Evolutionary conservation across 768 basidiomycete genomes (phyloP), one percentile per base, ranked within the genome.

Genomic region (Strobilomyces dryophilus): DNA sequence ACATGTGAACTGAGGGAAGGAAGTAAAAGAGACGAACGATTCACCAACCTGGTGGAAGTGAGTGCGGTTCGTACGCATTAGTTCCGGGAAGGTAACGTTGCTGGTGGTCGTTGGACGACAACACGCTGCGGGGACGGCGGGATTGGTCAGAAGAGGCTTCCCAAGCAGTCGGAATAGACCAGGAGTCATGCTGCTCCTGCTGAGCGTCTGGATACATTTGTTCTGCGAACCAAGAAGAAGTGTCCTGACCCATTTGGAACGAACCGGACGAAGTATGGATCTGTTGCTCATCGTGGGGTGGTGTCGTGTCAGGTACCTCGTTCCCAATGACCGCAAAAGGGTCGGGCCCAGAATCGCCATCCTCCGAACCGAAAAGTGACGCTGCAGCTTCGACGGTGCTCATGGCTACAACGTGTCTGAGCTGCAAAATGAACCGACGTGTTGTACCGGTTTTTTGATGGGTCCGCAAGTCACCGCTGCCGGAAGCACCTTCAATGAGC

Each of bases 321-420:
- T 73, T 69, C 43, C 81, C 83, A 56, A 85, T 75, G 50, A 76
- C 71, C 55, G 84, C 79, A 72, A 87, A 87, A 48, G 80, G 80
- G 71, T 88, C 85, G 31, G 78, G 74, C 17, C 72, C 73, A 47
- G 80, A 63, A 64, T 89, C 85, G 35, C 58, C 59, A 31, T 80
- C 80, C 48, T 80, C 79, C 47, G 79, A 71, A 56, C 83, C 87
- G 75, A 92, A 92, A 43, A 92, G 84, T 52, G 87, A 84, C 47
- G 89, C 85, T 34, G 90, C 90, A 59, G 87, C 83, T 74, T 89
- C 87, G 52, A 85, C 81, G 59, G 76, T 74, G 66, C 74, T 79
- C 85, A 87, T 86, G 63, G 63, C 61, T 68, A 58, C 66, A 71
- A 59, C 68, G 68, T 71, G 68, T 64, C 49, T 42, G 45, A 43